phyloP scores from a whole-genome alignment of 169 alveolate genomes.

The Blepharisma undulans region DNA sequence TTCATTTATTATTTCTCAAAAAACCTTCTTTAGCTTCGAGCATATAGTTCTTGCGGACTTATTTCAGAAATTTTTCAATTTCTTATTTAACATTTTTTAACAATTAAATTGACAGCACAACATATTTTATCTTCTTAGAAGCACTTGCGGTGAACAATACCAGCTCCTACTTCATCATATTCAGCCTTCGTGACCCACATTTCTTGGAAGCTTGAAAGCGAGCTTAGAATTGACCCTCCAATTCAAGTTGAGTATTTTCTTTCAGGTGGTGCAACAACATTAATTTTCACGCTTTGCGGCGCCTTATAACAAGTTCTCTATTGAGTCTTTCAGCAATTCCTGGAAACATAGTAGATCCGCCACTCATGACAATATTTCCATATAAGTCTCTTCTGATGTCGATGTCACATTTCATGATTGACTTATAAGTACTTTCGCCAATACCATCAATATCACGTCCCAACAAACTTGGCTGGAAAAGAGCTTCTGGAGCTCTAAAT shows the following conservation, averaged over 20 bases:
- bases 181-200: slow-evolving; percentile 99
- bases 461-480: slow-evolving; percentile 93
- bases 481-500: slow-evolving; percentile 97
- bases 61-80: no score
- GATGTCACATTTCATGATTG: slow-evolving; percentile 93
- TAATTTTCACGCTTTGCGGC: slow-evolving; percentile 96
- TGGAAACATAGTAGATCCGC: slow-evolving; percentile 74
- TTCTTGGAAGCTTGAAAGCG: slow-evolving; percentile 95
- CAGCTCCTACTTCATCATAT: slow-evolving; percentile 98
- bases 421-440: slow-evolving; percentile 93
- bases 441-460: slow-evolving; percentile 96
- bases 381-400: slow-evolving; percentile 74
- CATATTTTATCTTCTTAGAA: slow-evolving; percentile 87
- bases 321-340: slow-evolving; percentile 97
- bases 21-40: no score
- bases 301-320: slow-evolving; percentile 96
- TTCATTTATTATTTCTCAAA: no score
- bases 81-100: no score
- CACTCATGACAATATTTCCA: slow-evolving; percentile 64
- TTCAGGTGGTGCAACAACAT: slow-evolving; percentile 98
- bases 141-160: slow-evolving; percentile 97
- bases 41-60: no score
- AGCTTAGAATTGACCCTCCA: slow-evolving; percentile 97
- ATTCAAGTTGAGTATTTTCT: slow-evolving; percentile 98
- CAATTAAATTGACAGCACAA: no score